These are phyloP conservation scores for Crithidia sp. DNA, from an alignment of 208 protist genomes.

Conservation along the genomic window DNA sequence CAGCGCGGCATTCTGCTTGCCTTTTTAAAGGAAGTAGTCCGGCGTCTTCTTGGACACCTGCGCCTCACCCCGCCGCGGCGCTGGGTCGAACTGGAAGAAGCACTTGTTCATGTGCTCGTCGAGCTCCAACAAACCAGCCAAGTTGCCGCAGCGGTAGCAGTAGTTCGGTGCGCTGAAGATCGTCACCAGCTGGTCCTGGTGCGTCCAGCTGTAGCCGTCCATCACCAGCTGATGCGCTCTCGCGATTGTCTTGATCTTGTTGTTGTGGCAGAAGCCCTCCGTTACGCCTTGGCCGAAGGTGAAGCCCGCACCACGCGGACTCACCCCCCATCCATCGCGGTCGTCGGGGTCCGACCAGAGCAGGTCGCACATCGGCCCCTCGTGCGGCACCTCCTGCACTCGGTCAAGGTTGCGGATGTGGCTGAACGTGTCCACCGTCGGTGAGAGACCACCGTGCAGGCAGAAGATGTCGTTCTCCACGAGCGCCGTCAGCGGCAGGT, in stretches of 20 bases:
- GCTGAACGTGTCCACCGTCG: slow-evolving; percentile 93
- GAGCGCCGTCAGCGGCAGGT: slow-evolving; percentile 97
- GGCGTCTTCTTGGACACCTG: slow-evolving; percentile 98
- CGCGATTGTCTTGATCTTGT: slow-evolving; percentile 96
- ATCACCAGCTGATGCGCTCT: slow-evolving; percentile 98
- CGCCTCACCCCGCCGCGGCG: slow-evolving; percentile 97
- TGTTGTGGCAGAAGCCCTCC: slow-evolving; percentile 98
- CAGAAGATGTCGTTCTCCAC: slow-evolving; percentile 98
- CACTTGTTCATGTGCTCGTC: slow-evolving; percentile 99
- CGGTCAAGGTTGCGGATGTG: slow-evolving; percentile 96
- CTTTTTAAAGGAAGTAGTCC: slow-evolving; percentile 97
- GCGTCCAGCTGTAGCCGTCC: slow-evolving; percentile 99
- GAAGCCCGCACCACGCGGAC: slow-evolving; percentile 97
- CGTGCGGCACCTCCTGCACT: slow-evolving; percentile 98
- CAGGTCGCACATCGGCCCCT: slow-evolving; percentile 99
- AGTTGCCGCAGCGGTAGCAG: slow-evolving; percentile 98
- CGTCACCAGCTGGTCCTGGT: slow-evolving; percentile 98
- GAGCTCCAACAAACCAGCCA: slow-evolving; percentile 97
- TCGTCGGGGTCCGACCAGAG: slow-evolving; percentile 99
- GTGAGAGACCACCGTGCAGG: slow-evolving; percentile 96
- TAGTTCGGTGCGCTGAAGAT: slow-evolving; percentile 99
- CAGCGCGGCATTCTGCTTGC: neutral
- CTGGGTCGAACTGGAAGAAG: slow-evolving; percentile 99
- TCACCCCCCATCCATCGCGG: slow-evolving; percentile 96
- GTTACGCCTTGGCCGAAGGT: slow-evolving; percentile 99